Evolutionary conservation across 768 basidiomycete species (phyloP), one percentile per base, ranked within the genome.

Genomic region (Mycena leptocephala): DNA sequence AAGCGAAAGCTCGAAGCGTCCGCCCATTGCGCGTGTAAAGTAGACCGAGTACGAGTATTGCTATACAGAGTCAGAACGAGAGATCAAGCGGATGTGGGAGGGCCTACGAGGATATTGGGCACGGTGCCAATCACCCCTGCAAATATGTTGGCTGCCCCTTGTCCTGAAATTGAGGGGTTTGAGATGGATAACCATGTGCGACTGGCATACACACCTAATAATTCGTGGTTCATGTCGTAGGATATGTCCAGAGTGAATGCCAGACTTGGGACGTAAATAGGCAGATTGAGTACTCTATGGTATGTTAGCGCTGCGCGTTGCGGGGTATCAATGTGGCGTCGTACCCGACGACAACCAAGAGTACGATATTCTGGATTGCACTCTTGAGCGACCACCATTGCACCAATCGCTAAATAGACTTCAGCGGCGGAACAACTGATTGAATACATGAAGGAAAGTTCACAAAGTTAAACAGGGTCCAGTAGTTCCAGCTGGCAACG

Each of bases 161-260:
- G 81, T 2, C 81, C 73, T 74, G 48, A 20, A 26, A 33, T n/a
- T 14, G 20, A 10, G 8, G 10, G 0, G n/a, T 3, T 11, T 35
- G 58, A 9, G 14, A 9, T 11, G 24, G 8, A 24, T 41, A 6
- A 26, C n/a, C n/a, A 24, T 10, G 5, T 20, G 13, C 1, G 10
- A 18, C 30, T 26, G 16, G 24, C n/a, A 14, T 14, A 70, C 74
- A 2, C 5, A 75, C 74, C 81, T 4, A 82, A 14, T 6, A 82
- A 70, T 46, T 82, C 81, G 61, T 80, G 78, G 51, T 82, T 75
- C 81, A 81, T 82, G 56, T 78, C 71, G 63, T 82, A 82, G 1
- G 81, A 77, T 11, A 78, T 58, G 37, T 81, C 79, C 14, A 82
- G 72, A 16, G 74, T 72, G 43, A 82, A 79, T 14, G 79, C 81